Evolutionary conservation across 2,329 filamentous ascomycete genomes (phyloP).

Genomic region (Neoascochyta sp.): DNA sequence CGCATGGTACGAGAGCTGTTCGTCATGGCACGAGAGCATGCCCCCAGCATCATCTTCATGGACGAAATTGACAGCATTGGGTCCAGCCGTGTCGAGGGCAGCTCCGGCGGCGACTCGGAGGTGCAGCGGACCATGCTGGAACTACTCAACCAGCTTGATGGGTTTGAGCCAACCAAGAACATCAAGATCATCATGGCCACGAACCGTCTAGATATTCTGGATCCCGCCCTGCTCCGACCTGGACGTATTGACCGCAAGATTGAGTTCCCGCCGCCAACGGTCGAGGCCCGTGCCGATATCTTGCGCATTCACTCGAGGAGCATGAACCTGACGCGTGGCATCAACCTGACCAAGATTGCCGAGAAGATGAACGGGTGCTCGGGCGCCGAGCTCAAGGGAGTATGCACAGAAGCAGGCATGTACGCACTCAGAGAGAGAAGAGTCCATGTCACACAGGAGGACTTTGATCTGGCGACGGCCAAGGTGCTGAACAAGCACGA

Average conservation of each 20-base stretch:
- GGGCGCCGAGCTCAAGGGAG: slow-evolving; percentile 95
- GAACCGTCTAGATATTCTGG: slow-evolving; percentile 94
- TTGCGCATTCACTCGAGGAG: slow-evolving; percentile 94
- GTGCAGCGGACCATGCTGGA: slow-evolving; percentile 99
- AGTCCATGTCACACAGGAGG: slow-evolving; percentile 97
- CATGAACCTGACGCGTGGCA: slow-evolving; percentile 97
- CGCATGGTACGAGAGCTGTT: slow-evolving; percentile 99
- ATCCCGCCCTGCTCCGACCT: slow-evolving; percentile 90
- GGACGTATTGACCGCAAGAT: slow-evolving; percentile 98
- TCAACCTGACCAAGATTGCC: slow-evolving; percentile 96
- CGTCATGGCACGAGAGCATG: slow-evolving; percentile 98
- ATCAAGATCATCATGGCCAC: slow-evolving; percentile 99
- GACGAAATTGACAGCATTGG: slow-evolving; percentile 99
- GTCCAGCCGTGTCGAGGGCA: slow-evolving; percentile 92
- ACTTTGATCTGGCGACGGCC: slow-evolving; percentile 96
- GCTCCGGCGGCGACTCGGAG: slow-evolving; percentile 91
- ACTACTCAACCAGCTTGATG: slow-evolving; percentile 94
- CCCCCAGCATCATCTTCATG: slow-evolving; percentile 99
- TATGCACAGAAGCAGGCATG: slow-evolving; percentile 98
- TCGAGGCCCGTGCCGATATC: slow-evolving; percentile 96
- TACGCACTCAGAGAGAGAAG: slow-evolving; percentile 91
- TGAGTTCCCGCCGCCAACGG: slow-evolving; percentile 94
- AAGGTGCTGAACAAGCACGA: slow-evolving; percentile 99
- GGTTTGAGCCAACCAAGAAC: slow-evolving; percentile 98
- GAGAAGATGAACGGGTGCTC: slow-evolving; percentile 99